Base-by-base conservation (phyloP, 192 early-diverging fungal genomes). In the Umbelopsis vinacea region DNA sequence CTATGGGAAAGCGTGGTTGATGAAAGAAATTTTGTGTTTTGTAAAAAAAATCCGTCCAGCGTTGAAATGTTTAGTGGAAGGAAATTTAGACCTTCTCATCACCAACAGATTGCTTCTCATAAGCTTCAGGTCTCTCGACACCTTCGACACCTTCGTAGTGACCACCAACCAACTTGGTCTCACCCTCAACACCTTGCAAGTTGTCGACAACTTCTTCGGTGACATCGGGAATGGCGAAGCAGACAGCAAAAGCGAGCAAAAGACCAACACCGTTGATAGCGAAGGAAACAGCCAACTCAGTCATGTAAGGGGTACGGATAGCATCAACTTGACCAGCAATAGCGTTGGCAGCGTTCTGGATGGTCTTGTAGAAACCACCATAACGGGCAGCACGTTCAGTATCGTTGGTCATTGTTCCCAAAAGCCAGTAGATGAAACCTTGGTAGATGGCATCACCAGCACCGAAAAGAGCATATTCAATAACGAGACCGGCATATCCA, bases 321-420 rank as follows among this genome's bases (percentile, higher is more conserved):
- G 91, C 87, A 71, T 90, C 90, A 66, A 92, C 77, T 69, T 90
- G 88, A 86, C 90, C 89, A 0, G 89, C 83, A 43, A 93, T 84
- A 66, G 90, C 92, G 57, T 80, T 86, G n/a, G 87, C 91, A 67
- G 88, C 85, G 70, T 89, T 92, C 86, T 96, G 95, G 67, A 94
- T 90, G 66, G 90, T 91, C 88, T 96, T 96, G 90, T 96, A 96
- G 85, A 92, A 95, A 4, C 94, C 95, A 57, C 88, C 86, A 71
- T 90, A 94, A 54, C 91, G 87, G 22, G 92, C 85, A 60, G 89
- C 79, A 70, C 85, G 81, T 70, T 88, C 87, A 71, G 87, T 85
- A 79, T 96, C 91, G 80, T 95, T 95, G 11, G 92, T 89, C 75
- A 94, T 81, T 47, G 94, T 87, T 19, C 94, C 95, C 76, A 96